Evolutionary conservation across 208 protist genomes (phyloP).

Genomic region (Naegleria fowleri): DNA sequence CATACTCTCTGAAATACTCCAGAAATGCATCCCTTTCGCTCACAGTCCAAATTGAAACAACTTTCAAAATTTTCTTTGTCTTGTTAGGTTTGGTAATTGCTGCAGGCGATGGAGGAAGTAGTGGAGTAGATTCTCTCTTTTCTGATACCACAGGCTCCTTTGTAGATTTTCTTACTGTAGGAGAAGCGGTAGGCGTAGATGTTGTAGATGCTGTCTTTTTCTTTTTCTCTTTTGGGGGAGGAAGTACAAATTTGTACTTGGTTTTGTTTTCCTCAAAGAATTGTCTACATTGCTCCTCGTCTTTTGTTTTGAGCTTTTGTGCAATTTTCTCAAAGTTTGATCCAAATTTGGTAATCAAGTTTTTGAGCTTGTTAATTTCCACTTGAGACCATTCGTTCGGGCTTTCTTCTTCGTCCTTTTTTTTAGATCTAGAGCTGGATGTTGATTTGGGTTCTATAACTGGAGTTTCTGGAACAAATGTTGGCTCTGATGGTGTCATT

Average conservation of each 20-base stretch:
- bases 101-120: not conserved
- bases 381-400: not conserved
- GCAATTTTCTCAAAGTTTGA: conserved; percentile 28
- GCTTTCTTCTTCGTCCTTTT: not conserved
- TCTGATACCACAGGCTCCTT: not conserved
- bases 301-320: conserved; percentile 30
- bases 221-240: not conserved
- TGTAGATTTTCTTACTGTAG: not conserved
- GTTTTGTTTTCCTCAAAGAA: conserved; percentile 34
- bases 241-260: not conserved
- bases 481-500: not conserved
- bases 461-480: not conserved
- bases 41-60: conserved; percentile 34
- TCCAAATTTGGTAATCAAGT: conserved; percentile 25
- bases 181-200: not conserved
- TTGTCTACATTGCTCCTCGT: conserved; percentile 34
- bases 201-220: not conserved
- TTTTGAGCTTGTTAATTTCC: conserved; percentile 10
- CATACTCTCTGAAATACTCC: conserved; percentile 28
- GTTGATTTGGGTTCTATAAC: not conserved
- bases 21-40: conserved; percentile 39
- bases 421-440: not conserved
- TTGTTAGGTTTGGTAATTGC: not conserved
- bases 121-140: not conserved
- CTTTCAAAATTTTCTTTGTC: not conserved